A percentile compares a stretch with the other conserved stretches of the same genome.
Evolutionary conservation across 768 basidiomycete species (phyloP).

Genomic region (Leccinum ochraceum): DNA sequence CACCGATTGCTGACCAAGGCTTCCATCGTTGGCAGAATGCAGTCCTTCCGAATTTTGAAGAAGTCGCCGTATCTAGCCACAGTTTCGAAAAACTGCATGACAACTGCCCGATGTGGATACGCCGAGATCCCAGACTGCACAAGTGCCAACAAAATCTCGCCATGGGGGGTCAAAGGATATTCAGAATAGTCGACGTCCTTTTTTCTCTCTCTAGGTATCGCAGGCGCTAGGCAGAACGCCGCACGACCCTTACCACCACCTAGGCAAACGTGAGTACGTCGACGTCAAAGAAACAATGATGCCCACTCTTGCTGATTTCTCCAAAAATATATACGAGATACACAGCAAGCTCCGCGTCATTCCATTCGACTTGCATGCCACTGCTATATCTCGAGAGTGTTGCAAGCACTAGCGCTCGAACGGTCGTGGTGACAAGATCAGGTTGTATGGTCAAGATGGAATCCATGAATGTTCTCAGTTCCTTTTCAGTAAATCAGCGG

Average conservation of each 20-base stretch:
- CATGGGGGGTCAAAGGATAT: slow-evolving; percentile 86
- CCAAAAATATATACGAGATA: slow-evolving; percentile 94
- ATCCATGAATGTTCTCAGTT: slow-evolving; percentile 84
- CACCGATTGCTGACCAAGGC: slow-evolving; percentile 86
- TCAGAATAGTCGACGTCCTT: slow-evolving; percentile 71
- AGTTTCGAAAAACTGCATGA: slow-evolving; percentile 92
- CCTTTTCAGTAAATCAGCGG: slow-evolving; percentile 47
- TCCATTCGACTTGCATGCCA: slow-evolving; percentile 75
- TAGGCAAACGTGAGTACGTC: slow-evolving; percentile 28
- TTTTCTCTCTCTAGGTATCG: slow-evolving; percentile 65
- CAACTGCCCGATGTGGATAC: slow-evolving; percentile 83
- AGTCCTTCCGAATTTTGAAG: slow-evolving; percentile 91
- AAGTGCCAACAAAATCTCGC: slow-evolving; percentile 84
- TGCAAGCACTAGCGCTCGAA: slow-evolving; percentile 69
- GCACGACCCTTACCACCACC: slow-evolving; percentile 79
- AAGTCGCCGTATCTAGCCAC: slow-evolving; percentile 93
- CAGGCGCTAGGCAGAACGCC: slow-evolving; percentile 81
- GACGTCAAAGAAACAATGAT: background rate
- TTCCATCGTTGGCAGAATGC: slow-evolving; percentile 82
- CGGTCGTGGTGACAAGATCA: slow-evolving; percentile 76
- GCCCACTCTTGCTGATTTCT: slow-evolving; percentile 85
- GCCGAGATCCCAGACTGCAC: slow-evolving; percentile 79
- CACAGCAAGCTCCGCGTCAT: slow-evolving; percentile 91
- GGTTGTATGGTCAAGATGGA: slow-evolving; percentile 84
- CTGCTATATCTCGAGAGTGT: slow-evolving; percentile 70